Base-by-base conservation (phyloP, 2,329 filamentous ascomycete species). In the Botrytis fragariae region DNA sequence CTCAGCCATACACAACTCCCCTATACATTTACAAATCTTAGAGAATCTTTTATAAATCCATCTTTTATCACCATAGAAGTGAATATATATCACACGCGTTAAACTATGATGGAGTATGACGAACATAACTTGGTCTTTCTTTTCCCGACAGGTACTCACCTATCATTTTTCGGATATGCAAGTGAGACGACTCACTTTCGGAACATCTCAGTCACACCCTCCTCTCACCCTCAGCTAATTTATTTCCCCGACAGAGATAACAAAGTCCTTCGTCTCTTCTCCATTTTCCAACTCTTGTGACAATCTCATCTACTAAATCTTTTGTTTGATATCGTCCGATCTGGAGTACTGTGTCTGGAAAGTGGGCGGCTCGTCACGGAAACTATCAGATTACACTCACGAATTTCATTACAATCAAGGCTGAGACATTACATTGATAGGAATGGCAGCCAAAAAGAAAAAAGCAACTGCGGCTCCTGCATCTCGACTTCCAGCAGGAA, bases 201-300 rank as follows among this genome's bases (percentile, higher is more conserved):
- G 5, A 29, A 5, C 14, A 22, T 29, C 3, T 29, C 16, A 4
- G 35, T 32, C 16, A 16, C 8, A 1, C 1, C n/a, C 0, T 1
- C 1, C 14, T n/a, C 32, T 51, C 44, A 67, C 1, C 6, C 39
- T 67, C 14, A 6, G 8, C 25, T 4, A 10, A 39, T 2, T 1
- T 37, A 12, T 39, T 4, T 67, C 16, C 4, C 37, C 16, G 12
- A 39, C 4, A 10, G 4, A 39, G 1, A 29, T 0, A 18, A 10
- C 4, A 5, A 20, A 22, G 12, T 9, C 6, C 14, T 16, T 39
- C 14, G 22, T 20, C 4, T 1, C 1, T 42, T 39, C 8, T 37
- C 25, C 4, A 18, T 10, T 20, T 67, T 29, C 3, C 12, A 65
- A 37, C n/a, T 12, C 1, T 4, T 54, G 6, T 29, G 20, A 67